Conservation (phyloP, 2,329 filamentous ascomycete species). For the Colletotrichum tofieldiae region DNA sequence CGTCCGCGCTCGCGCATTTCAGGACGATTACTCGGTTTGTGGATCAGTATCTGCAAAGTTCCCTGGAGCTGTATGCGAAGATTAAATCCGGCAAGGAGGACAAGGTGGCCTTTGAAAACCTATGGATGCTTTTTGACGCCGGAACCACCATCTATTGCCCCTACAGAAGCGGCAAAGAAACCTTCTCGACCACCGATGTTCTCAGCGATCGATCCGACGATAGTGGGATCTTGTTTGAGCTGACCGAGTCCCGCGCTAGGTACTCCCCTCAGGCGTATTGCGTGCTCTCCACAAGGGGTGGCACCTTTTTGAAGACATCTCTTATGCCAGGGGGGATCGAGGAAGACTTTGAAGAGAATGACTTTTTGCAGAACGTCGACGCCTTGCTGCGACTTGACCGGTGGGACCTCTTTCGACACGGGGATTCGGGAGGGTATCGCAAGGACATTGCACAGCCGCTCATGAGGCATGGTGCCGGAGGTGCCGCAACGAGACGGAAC, state of each 20-base stretch:
- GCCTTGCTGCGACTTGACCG: background rate
- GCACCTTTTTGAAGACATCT: background rate
- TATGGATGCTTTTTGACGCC: constrained; percentile 49
- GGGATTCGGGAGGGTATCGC: background rate
- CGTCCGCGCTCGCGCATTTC: background rate
- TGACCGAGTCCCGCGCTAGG: background rate
- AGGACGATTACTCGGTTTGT: background rate
- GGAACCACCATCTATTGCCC: constrained; percentile 45
- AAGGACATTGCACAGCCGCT: background rate
- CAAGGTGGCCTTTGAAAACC: constrained; percentile 45
- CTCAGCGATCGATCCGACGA: background rate
- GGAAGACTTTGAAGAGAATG: background rate
- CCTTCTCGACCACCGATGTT: background rate
- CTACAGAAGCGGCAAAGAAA: background rate
- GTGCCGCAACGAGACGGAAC: background rate
- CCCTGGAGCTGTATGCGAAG: background rate
- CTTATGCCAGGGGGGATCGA: background rate
- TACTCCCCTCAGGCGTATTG: background rate
- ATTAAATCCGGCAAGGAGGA: background rate
- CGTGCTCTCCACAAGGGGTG: background rate
- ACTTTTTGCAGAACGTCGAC: background rate
- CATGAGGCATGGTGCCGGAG: background rate
- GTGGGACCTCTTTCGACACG: background rate
- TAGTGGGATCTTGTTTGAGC: background rate
- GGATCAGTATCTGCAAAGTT: background rate